Percentiles rank a stretch among this genome's conserved stretches.
Evolutionary conservation across 148 eudicot genomes (phyloP).

Genomic region (Chenopodium quinoa): DNA sequence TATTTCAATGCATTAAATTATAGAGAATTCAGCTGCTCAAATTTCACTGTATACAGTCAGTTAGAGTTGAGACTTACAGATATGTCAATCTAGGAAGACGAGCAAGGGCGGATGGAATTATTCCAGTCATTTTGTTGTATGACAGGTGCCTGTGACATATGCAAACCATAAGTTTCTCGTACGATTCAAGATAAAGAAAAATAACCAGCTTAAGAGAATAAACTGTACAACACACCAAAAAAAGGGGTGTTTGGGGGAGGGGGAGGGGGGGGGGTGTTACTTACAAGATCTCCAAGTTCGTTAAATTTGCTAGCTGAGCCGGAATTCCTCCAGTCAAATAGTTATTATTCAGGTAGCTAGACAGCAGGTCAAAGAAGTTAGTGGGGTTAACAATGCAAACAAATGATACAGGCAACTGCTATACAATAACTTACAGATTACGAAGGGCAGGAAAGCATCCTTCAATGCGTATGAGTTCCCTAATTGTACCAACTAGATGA

Average conservation of each 20-base stretch:
- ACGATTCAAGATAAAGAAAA: background rate
- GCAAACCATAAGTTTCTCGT: constrained; percentile 1
- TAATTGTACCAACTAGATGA: constrained; percentile 90
- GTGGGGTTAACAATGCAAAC: constrained; percentile 12
- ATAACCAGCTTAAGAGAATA: background rate
- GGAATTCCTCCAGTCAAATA: constrained; percentile 94
- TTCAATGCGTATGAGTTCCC: constrained; percentile 91
- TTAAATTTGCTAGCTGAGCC: constrained; percentile 82
- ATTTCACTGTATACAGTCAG: constrained; percentile 6
- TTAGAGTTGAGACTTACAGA: constrained; percentile 54
- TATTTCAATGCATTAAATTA: background rate
- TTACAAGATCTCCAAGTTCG: constrained; percentile 93
- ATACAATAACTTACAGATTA: constrained; percentile 61
- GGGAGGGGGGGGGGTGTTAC: constrained; percentile 22
- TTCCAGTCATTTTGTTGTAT: constrained; percentile 90
- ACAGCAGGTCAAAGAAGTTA: constrained; percentile 12
- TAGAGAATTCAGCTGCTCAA: background rate
- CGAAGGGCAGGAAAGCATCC: constrained; percentile 96
- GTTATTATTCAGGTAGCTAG: constrained; percentile 83
- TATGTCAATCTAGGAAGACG: constrained; percentile 86
- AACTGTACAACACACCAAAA: background rate
- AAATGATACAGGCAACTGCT: constrained; percentile 9
- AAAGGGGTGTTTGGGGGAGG: no score
- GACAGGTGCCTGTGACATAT: constrained; percentile 69
- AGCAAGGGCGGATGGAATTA: constrained; percentile 73